A percentile compares a stretch with the other conserved stretches of the same genome.
Evolutionary conservation across 192 early-diverging fungal species (phyloP).

Genomic region (Geranomyces variabilis): DNA sequence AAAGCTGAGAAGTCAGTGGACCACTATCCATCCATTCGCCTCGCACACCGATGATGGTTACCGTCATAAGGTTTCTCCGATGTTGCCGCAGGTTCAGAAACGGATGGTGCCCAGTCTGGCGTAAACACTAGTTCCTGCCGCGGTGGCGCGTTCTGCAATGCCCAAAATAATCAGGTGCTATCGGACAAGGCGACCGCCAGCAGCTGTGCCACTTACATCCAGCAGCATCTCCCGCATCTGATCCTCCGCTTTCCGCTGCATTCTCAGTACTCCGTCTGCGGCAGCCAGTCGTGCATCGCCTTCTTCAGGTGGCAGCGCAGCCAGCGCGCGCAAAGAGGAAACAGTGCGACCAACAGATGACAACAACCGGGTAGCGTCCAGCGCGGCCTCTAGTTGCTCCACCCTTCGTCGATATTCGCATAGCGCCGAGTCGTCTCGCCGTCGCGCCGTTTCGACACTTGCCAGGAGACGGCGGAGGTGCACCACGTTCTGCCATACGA

Average conservation of each 20-base stretch:
- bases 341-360: conserved; percentile 28
- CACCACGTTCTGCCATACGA: conserved; percentile 15
- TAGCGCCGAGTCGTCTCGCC: conserved; percentile 21
- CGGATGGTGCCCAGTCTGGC: too few relatives aligned
- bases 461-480: conserved; percentile 27
- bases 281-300: conserved; percentile 7
- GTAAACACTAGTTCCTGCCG: too few relatives aligned
- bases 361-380: conserved; percentile 25
- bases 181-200: too few relatives aligned
- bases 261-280: conserved; percentile 25
- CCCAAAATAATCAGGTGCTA: too few relatives aligned
- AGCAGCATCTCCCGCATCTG: conserved; percentile 24
- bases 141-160: too few relatives aligned
- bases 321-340: conserved; percentile 16
- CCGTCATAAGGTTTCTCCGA: too few relatives aligned
- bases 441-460: conserved; percentile 17
- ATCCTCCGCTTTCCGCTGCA: conserved; percentile 35
- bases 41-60: too few relatives aligned
- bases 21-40: too few relatives aligned
- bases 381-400: conserved; percentile 28
- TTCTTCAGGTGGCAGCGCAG: neutral
- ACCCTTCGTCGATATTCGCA: conserved; percentile 26
- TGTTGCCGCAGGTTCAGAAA: too few relatives aligned
- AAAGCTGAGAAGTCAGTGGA: too few relatives aligned
- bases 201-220: conserved; percentile 22